A percentile compares a stretch with the other conserved stretches of the same genome.
phyloP scores from a whole-genome alignment of 768 basidiomycete species.

The Boletus tylopilopsis region DNA sequence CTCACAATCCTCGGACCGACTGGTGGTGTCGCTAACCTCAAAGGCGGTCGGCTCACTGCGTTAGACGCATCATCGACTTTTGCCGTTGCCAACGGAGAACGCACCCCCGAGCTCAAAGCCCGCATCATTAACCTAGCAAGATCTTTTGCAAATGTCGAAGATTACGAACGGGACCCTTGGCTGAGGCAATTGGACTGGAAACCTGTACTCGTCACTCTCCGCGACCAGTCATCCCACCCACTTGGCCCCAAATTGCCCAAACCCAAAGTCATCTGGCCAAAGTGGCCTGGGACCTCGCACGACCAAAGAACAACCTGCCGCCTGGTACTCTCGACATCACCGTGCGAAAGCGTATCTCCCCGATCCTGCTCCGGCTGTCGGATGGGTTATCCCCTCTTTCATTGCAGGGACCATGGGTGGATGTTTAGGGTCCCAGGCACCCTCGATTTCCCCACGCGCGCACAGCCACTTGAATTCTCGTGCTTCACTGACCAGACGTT shows the following conservation, averaged over 20 bases:
- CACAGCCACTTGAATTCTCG: constrained; percentile 52
- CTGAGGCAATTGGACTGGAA: constrained; percentile 69
- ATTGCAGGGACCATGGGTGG: constrained; percentile 90
- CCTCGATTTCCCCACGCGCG: constrained; percentile 43
- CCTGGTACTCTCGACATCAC: constrained; percentile 83
- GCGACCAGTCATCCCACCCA: background rate
- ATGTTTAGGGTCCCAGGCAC: constrained; percentile 68
- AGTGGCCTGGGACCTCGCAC: constrained; percentile 93
- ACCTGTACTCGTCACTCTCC: constrained; percentile 16
- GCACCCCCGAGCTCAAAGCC: constrained; percentile 30
- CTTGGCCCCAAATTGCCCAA: constrained; percentile 25
- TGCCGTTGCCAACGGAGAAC: constrained; percentile 44
- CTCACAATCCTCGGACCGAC: constrained; percentile 42
- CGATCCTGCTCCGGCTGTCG: constrained; percentile 84
- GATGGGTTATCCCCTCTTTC: constrained; percentile 80
- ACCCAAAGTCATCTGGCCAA: constrained; percentile 74
- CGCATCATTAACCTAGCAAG: constrained; percentile 42
- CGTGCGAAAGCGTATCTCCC: constrained; percentile 75
- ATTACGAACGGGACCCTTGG: constrained; percentile 46
- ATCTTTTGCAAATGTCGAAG: constrained; percentile 24
- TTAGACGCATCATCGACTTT: constrained; percentile 42
- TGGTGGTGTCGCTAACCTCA: constrained; percentile 45
- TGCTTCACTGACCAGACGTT: constrained; percentile 60
- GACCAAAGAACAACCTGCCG: constrained; percentile 60
- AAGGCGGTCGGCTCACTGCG: constrained; percentile 40